Percentiles rank a stretch among this genome's conserved stretches.
phyloP scores from a whole-genome alignment of 2,329 filamentous ascomycete genomes.

The Talaromyces pinophilus region DNA sequence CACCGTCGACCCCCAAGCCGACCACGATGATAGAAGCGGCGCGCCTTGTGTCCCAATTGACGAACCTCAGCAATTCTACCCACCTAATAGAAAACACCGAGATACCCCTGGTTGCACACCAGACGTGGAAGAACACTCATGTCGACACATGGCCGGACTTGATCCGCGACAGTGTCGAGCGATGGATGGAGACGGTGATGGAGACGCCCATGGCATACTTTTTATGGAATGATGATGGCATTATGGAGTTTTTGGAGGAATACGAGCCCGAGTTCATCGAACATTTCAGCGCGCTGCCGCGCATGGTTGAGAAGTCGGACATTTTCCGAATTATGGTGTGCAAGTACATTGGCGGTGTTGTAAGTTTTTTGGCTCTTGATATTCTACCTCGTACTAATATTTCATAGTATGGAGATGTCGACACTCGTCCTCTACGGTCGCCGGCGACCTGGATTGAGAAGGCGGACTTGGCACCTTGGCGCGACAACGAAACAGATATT shows the following conservation, averaged over 20 bases:
- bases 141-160: constrained; percentile 31
- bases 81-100: constrained; percentile 29
- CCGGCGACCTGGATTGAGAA: constrained; percentile 33
- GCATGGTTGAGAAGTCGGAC: constrained; percentile 35
- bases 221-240: constrained; percentile 38
- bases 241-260: constrained; percentile 30
- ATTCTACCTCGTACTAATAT: background rate
- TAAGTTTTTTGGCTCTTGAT: constrained; percentile 1
- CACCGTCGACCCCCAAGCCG: constrained; percentile 21
- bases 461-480: constrained; percentile 32
- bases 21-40: constrained; percentile 34
- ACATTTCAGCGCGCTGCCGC: constrained; percentile 28
- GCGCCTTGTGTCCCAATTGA: constrained; percentile 28
- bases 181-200: constrained; percentile 32
- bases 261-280: constrained; percentile 31
- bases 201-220: constrained; percentile 35
- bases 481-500: constrained; percentile 28
- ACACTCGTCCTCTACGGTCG: constrained; percentile 33
- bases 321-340: constrained; percentile 37
- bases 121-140: constrained; percentile 36
- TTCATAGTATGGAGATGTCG: constrained; percentile 38
- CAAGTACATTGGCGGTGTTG: constrained; percentile 31
- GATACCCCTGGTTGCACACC: constrained; percentile 38
- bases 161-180: constrained; percentile 31
- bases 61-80: constrained; percentile 21